Evolutionary conservation across 352 stramenopile species (phyloP).

Genomic region (Globisporangium ultimum): DNA sequence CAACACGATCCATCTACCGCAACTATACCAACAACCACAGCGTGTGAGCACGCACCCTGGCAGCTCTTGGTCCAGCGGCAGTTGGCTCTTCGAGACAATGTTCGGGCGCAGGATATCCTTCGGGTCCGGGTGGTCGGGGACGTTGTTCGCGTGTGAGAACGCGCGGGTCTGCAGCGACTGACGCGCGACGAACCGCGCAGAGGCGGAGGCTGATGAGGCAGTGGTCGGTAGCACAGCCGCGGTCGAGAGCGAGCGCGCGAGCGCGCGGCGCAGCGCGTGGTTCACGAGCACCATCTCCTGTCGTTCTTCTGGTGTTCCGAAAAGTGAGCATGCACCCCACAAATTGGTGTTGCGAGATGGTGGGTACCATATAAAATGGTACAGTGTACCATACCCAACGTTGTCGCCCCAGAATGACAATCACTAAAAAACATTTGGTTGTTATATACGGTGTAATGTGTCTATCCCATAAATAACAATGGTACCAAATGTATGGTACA

Average conservation of each 20-base stretch:
- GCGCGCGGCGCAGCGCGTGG: constrained; percentile 27
- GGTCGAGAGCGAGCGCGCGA: constrained; percentile 12
- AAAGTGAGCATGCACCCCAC: constrained; percentile 3
- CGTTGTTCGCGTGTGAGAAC: constrained; percentile 40
- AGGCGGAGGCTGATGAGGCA: too few relatives aligned
- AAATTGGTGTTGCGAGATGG: constrained; percentile 2
- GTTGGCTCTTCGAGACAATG: constrained; percentile 39
- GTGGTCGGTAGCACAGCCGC: not conserved
- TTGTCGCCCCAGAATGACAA: too few relatives aligned
- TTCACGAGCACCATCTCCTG: constrained; percentile 26
- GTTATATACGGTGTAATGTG: too few relatives aligned
- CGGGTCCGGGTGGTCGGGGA: constrained; percentile 22
- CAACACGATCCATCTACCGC: not conserved
- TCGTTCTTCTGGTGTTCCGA: constrained; percentile 11
- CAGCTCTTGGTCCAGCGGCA: constrained; percentile 59
- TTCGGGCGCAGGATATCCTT: constrained; percentile 61
- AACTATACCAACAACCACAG: not conserved
- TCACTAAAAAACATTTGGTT: too few relatives aligned
- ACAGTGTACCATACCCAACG: constrained; percentile 3
- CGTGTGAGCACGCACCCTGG: constrained; percentile 23
- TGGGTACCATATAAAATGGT: constrained; percentile 1
- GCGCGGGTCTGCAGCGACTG: constrained; percentile 19
- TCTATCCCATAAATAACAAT: too few relatives aligned
- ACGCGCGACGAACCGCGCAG: not conserved
- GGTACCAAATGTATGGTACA: not conserved